Conservation (phyloP, 2,329 filamentous ascomycete species). For the Fonsecaea nubica region DNA sequence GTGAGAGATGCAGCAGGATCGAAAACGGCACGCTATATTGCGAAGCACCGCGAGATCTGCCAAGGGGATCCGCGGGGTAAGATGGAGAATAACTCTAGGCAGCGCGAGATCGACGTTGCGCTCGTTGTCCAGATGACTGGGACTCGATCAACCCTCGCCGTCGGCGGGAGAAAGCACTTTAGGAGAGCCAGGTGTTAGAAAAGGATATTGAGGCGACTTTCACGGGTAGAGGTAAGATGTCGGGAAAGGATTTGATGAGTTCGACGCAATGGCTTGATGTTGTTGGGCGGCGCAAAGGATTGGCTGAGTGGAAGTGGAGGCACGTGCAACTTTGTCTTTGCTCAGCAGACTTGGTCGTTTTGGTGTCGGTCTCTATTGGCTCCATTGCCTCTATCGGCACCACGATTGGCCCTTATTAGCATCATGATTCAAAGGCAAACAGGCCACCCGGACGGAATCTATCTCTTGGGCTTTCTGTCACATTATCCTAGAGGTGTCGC, state of each 20-base stretch:
- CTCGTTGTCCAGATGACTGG: background rate
- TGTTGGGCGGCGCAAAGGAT: background rate
- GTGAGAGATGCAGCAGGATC: background rate
- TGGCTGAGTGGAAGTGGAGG: background rate
- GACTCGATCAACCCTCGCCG: background rate
- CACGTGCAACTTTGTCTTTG: background rate
- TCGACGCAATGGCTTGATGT: background rate
- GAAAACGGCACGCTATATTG: background rate
- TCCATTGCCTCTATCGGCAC: too few relatives aligned
- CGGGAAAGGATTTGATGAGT: background rate
- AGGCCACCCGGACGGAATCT: background rate
- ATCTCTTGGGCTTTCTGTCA: background rate
- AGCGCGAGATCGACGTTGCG: background rate
- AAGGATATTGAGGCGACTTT: background rate
- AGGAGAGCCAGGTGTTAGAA: background rate
- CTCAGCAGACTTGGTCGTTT: background rate
- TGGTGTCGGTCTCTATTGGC: too few relatives aligned
- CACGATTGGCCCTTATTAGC: too few relatives aligned
- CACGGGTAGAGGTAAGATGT: background rate
- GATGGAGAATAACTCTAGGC: background rate
- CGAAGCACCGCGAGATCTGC: background rate
- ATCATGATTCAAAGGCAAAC: too few relatives aligned
- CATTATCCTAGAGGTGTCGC: background rate
- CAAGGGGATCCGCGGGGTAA: background rate
- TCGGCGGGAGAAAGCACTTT: background rate